These are phyloP conservation scores for Exserohilum rostratum DNA, from an alignment of 2,329 filamentous ascomycete species.

Conservation along the genomic window DNA sequence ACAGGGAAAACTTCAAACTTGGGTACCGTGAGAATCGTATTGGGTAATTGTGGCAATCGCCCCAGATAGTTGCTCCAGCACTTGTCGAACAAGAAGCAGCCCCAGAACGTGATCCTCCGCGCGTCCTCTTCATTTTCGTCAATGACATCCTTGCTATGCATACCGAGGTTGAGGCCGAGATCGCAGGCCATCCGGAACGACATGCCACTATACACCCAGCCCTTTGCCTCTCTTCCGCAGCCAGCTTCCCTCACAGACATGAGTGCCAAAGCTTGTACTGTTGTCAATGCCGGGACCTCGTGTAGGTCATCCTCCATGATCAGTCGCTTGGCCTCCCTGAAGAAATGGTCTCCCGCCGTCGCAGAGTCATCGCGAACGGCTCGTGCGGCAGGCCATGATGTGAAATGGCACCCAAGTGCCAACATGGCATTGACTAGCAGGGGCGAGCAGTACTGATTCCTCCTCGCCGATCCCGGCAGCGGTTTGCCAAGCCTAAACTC, in stretches of 20 bases:
- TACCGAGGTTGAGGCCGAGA: constrained; percentile 82
- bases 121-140: constrained; percentile 88
- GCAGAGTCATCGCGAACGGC: constrained; percentile 74
- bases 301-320: constrained; percentile 93
- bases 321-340: constrained; percentile 87
- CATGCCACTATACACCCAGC: constrained; percentile 99
- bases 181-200: constrained; percentile 97
- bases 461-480: constrained; percentile 52
- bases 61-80: constrained; percentile 98
- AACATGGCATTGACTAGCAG: constrained; percentile 93
- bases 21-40: constrained; percentile 78
- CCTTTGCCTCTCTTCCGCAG: constrained; percentile 90
- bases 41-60: constrained; percentile 83
- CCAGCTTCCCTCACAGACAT: constrained; percentile 98
- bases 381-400: constrained; percentile 73
- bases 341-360: constrained; percentile 95
- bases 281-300: constrained; percentile 84
- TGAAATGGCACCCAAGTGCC: constrained; percentile 92
- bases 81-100: constrained; percentile 97
- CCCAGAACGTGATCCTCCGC: constrained; percentile 92
- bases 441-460: constrained; percentile 82
- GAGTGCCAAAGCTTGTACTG: constrained; percentile 88
- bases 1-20: constrained; percentile 90
- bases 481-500: constrained; percentile 79
- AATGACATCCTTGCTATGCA: constrained; percentile 63